Percentiles rank a stretch among this genome's conserved stretches.
Conservation (phyloP, 345 rosid species). For the Populus euphratica region DNA sequence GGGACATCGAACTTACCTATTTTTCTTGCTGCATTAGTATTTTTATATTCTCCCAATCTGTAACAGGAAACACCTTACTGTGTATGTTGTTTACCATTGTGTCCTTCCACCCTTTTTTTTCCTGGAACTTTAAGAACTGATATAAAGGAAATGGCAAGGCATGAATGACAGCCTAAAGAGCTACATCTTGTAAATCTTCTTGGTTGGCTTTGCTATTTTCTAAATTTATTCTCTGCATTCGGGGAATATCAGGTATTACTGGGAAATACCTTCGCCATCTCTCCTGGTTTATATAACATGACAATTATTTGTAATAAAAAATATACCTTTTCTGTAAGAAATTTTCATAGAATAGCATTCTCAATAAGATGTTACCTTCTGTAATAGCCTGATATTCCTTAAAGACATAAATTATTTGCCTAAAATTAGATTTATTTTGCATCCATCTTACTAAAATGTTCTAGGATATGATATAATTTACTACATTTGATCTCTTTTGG, state of each 20-base stretch:
- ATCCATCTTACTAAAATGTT: background rate
- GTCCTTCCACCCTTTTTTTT: background rate
- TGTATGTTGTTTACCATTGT: background rate
- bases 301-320: background rate
- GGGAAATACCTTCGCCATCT: background rate
- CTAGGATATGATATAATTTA: background rate
- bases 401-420: background rate
- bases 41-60: background rate
- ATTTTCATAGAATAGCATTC: background rate
- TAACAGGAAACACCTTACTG: background rate
- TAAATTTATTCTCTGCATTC: background rate
- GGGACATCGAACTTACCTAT: background rate
- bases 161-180: background rate
- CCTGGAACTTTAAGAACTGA: background rate
- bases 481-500: background rate
- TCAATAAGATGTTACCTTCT: constrained; percentile 2
- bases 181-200: background rate
- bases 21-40: background rate
- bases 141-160: background rate
- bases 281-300: background rate
- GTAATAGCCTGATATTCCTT: background rate
- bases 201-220: background rate
- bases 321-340: background rate
- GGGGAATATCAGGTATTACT: background rate
- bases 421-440: background rate